Evolutionary conservation across 495 filamentous ascomycete genomes (phyloP), one percentile per base, ranked within the genome.

Genomic region (Saxispiralis lemnorum): DNA sequence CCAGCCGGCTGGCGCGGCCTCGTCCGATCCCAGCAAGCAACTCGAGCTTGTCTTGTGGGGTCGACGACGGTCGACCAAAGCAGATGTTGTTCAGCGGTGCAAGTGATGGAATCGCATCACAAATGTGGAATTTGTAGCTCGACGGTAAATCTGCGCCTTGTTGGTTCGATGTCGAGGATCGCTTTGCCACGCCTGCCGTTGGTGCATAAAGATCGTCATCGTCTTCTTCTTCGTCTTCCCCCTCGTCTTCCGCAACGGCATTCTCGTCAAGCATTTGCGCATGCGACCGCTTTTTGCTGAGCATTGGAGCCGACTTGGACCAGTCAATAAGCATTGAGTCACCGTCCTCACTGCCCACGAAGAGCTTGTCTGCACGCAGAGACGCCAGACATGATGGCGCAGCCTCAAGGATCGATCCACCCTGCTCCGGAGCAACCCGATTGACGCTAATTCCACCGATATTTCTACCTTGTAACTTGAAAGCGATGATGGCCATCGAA

Each of bases 401-500:
- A 28, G 72, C 71, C 19, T 68, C 68, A 45, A 92, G 59, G 11
- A 82, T 45, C 37, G 59, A 49, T 2, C 75, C 78, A 16, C 79
- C 80, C 1, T 69, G 55, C 33, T 80, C 71, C 35, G 61, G 50
- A 13, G 67, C 57, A 30, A 94, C 59, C 13, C 71, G 60, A 38
- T 72, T 73, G 37, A 97, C 58, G 5, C 70, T 72, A 24, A 95
- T 66, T 6, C 86, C 85, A 31, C 86, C 93, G 18, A 99, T 83
- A 7, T 83, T 89, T 35, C 88, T 71, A n/a, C 89, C 89, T 58
- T 93, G 86, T 39, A 94, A 71, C 45, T 73, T 78, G 63, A 99
- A 94, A 31, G 70, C 79, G 16, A 96, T 62, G 20, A 87, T 68
- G 12, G 74, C 73, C 36, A 92, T 68, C 30, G 75, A 69, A 0